phyloP scores from a whole-genome alignment of 352 stramenopile species.

The Thalassiosira mediterranea region DNA sequence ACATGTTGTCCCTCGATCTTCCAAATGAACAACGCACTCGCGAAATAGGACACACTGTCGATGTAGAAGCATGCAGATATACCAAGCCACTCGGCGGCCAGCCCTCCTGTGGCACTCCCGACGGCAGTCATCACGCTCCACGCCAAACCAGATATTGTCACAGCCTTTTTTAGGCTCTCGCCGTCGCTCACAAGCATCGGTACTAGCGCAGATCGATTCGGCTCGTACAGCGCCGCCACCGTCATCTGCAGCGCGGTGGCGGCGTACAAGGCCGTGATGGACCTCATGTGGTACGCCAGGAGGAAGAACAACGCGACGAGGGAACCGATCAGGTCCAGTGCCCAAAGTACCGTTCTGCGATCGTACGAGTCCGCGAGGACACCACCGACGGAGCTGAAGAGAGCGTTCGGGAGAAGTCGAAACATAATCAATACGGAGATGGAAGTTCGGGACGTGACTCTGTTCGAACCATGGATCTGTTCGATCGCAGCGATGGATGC shows the following conservation, averaged over 20 bases:
- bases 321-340: conserved; percentile 58
- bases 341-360: conserved; percentile 60
- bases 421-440: conserved; percentile 70
- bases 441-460: conserved; percentile 26
- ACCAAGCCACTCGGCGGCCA: no score
- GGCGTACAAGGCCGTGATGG: conserved; percentile 56
- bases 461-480: conserved; percentile 32
- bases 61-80: conserved; percentile 67
- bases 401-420: conserved; percentile 59
- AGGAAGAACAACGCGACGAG: conserved; percentile 56
- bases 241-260: conserved; percentile 59
- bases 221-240: conserved; percentile 64
- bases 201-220: conserved; percentile 51
- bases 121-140: no score
- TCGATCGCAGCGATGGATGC: conserved; percentile 68
- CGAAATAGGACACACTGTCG: conserved; percentile 58
- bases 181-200: conserved; percentile 63
- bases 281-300: conserved; percentile 49
- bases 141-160: conserved; percentile 57
- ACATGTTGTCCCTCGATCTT: conserved; percentile 45
- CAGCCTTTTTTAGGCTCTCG: conserved; percentile 64
- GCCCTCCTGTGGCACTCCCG: no score
- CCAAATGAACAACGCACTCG: conserved; percentile 58
- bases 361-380: conserved; percentile 67
- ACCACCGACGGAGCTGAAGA: conserved; percentile 65